These are phyloP conservation scores for Pythium utonaiense DNA, from an alignment of 352 stramenopile genomes.

Conservation along the genomic window DNA sequence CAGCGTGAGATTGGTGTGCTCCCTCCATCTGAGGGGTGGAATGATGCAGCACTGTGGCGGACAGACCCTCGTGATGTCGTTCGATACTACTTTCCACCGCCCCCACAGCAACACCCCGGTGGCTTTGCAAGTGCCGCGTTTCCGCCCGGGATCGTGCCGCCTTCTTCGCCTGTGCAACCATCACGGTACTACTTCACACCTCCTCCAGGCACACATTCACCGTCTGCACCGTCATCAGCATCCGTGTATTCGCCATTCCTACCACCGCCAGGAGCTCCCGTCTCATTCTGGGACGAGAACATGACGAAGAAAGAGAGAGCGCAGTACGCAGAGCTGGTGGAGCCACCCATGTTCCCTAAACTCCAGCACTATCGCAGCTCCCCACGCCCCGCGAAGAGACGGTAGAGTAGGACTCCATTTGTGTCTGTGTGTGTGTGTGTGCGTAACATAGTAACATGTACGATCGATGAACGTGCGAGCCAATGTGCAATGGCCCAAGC, in stretches of 20 bases:
- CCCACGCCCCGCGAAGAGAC: neutral
- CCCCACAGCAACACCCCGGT: neutral
- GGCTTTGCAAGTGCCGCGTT: conserved; percentile 8
- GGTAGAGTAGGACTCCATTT: neutral
- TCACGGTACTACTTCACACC: conserved; percentile 55
- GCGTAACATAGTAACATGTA: too few relatives aligned
- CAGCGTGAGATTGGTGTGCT: conserved; percentile 44
- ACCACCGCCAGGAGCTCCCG: conserved; percentile 11
- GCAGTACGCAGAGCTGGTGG: neutral
- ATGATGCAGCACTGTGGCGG: conserved; percentile 50
- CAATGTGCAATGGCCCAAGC: too few relatives aligned
- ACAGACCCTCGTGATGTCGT: conserved; percentile 71
- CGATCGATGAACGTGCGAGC: too few relatives aligned
- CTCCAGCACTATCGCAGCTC: conserved; percentile 5
- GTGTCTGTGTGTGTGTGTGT: too few relatives aligned
- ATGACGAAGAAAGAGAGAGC: neutral
- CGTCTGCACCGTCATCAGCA: neutral
- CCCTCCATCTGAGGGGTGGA: conserved; percentile 33
- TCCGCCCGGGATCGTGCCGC: neutral
- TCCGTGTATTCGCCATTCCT: conserved; percentile 22
- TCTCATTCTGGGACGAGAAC: conserved; percentile 20
- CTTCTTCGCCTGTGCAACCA: neutral
- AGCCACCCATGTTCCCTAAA: conserved; percentile 7
- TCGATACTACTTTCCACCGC: conserved; percentile 35
- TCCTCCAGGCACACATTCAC: conserved; percentile 1